A percentile compares a stretch with the other conserved stretches of the same genome.
Conservation (phyloP, 2,329 filamentous ascomycete genomes). For the Juglanconis juglandina region DNA sequence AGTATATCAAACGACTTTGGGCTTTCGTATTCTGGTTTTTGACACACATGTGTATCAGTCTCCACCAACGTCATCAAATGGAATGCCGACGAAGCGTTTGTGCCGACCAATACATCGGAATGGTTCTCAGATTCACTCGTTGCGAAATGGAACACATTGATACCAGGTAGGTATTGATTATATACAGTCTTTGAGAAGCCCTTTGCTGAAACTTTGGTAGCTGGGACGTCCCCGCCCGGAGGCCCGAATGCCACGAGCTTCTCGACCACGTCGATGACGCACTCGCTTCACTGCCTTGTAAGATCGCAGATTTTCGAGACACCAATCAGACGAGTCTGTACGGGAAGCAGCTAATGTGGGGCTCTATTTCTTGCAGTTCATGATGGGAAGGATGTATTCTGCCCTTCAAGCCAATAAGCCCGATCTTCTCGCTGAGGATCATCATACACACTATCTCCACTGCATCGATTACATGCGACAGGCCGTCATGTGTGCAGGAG, state of each 20-base stretch:
- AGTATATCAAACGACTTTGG: conserved; percentile 6
- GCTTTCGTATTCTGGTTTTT: conserved; percentile 1
- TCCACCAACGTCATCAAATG: conserved; percentile 35
- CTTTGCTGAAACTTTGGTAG: background rate
- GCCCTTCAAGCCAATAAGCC: conserved; percentile 21
- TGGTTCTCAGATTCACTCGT: conserved; percentile 36
- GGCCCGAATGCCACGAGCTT: conserved; percentile 25
- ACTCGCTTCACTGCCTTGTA: conserved; percentile 39
- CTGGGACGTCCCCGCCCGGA: conserved; percentile 14
- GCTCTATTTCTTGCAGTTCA: conserved; percentile 23
- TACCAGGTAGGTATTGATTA: conserved; percentile 31
- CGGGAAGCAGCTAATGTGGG: conserved; percentile 6
- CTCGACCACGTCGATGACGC: conserved; percentile 39
- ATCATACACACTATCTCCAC: conserved; percentile 36
- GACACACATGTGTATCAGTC: conserved; percentile 25
- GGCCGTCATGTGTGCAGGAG: conserved; percentile 24
- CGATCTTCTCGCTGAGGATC: conserved; percentile 24
- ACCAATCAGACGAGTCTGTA: background rate
- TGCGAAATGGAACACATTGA: conserved; percentile 36
- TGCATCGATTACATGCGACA: conserved; percentile 27
- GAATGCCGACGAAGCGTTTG: conserved; percentile 35
- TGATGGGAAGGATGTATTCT: conserved; percentile 33
- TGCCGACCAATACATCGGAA: conserved; percentile 35
- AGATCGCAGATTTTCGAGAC: conserved; percentile 4
- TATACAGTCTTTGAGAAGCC: background rate